These are phyloP conservation scores for Agroathelia rolfsii DNA, from an alignment of 1,284 basidiomycete genomes.

Conservation along the genomic window DNA sequence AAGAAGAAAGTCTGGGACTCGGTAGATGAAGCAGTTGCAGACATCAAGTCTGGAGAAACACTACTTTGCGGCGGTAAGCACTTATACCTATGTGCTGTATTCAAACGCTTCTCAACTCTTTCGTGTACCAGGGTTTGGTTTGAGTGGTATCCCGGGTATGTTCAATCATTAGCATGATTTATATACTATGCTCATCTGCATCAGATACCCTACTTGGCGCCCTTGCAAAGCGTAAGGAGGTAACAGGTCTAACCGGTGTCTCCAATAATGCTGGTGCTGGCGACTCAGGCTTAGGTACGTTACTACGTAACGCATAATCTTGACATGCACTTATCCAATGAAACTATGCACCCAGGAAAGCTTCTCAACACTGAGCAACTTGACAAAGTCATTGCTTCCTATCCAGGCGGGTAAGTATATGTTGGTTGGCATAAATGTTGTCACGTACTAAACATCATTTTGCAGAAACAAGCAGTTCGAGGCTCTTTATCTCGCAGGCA, in stretches of 20 bases:
- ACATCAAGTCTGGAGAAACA: constrained; percentile 70
- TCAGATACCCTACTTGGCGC: constrained; percentile 82
- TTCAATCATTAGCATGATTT: constrained; percentile 6
- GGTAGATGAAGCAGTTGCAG: constrained; percentile 74
- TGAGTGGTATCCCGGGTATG: constrained; percentile 66
- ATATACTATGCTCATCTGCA: not conserved
- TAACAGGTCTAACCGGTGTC: constrained; percentile 70
- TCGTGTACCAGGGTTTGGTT: constrained; percentile 58
- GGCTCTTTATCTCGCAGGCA: constrained; percentile 68
- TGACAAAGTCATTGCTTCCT: constrained; percentile 79
- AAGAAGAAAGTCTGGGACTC: constrained; percentile 74
- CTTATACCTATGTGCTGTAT: not conserved
- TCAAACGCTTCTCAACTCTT: constrained; percentile 5
- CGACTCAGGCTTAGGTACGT: constrained; percentile 69
- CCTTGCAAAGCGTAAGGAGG: constrained; percentile 61
- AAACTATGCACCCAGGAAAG: constrained; percentile 41
- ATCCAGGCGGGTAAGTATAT: constrained; percentile 66
- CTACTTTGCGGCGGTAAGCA: constrained; percentile 73
- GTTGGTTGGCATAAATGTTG: constrained; percentile 2
- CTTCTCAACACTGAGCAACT: constrained; percentile 73
- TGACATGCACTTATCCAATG: constrained; percentile 5
- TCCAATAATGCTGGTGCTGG: constrained; percentile 87
- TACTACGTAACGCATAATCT: constrained; percentile 2
- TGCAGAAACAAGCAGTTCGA: constrained; percentile 72
- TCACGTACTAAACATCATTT: constrained; percentile 6